phyloP scores from a whole-genome alignment of 2,329 filamentous ascomycete species.

The Fusarium multiceps region DNA sequence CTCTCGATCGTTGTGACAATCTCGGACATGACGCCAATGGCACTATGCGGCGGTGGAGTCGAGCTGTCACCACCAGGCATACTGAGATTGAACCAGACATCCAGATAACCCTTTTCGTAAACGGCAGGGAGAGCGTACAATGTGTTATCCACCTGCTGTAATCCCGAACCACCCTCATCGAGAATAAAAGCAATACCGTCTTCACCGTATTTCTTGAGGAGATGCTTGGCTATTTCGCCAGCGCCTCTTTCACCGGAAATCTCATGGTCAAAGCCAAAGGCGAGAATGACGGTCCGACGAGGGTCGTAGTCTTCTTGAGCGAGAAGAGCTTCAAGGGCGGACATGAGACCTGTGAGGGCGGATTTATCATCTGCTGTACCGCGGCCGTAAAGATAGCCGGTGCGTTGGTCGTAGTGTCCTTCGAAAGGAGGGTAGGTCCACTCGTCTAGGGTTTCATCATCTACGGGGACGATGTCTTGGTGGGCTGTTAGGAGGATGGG shows the following conservation, averaged over 20 bases:
- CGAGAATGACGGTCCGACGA: slow-evolving; percentile 65
- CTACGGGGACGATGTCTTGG: slow-evolving; percentile 56
- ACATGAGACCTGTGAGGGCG: slow-evolving; percentile 51
- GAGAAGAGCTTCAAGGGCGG: slow-evolving; percentile 60
- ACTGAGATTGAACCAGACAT: slow-evolving; percentile 66
- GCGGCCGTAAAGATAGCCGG: slow-evolving; percentile 54
- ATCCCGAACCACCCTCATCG: slow-evolving; percentile 70
- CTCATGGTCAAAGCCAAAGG: slow-evolving; percentile 74
- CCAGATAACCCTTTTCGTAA: slow-evolving; percentile 70
- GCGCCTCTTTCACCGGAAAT: slow-evolving; percentile 67
- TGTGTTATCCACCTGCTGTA: slow-evolving; percentile 58
- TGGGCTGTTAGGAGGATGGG: slow-evolving; percentile 54
- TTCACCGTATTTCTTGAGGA: slow-evolving; percentile 64
- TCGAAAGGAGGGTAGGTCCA: slow-evolving; percentile 56
- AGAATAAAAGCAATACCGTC: slow-evolving; percentile 68
- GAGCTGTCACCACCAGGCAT: slow-evolving; percentile 70
- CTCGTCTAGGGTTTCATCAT: slow-evolving; percentile 50
- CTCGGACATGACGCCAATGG: slow-evolving; percentile 74
- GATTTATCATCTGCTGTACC: slow-evolving; percentile 56
- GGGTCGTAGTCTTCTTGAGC: slow-evolving; percentile 60
- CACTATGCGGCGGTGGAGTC: slow-evolving; percentile 69
- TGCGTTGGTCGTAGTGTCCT: slow-evolving; percentile 48
- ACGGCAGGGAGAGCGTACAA: slow-evolving; percentile 67
- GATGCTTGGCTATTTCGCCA: slow-evolving; percentile 58
- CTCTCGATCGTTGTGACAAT: slow-evolving; percentile 71